Percentiles rank a stretch among this genome's conserved stretches.
Conservation (phyloP, 345 rosid genomes). For the Boechera divaricarpa region DNA sequence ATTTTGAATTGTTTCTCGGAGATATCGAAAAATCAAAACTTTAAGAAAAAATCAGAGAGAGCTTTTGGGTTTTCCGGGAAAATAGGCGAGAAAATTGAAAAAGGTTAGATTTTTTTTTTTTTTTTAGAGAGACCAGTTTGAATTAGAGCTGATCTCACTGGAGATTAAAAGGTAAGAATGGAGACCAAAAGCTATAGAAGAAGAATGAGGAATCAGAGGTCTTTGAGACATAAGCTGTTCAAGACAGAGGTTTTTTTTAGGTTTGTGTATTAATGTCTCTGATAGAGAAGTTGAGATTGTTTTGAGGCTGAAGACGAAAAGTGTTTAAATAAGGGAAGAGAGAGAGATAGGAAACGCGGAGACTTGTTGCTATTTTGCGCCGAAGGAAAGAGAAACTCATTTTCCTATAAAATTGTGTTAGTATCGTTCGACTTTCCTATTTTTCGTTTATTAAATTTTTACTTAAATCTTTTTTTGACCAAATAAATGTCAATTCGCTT, state of each 20-base stretch:
- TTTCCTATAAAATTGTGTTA: constrained; percentile 15
- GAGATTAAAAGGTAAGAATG: constrained; percentile 82
- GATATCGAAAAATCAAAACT: background rate
- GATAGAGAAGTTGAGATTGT: background rate
- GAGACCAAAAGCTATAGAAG: constrained; percentile 63
- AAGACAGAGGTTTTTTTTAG: constrained; percentile 19
- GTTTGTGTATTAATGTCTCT: constrained; percentile 9
- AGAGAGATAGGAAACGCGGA: constrained; percentile 30
- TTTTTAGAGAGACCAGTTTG: constrained; percentile 51
- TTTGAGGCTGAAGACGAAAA: constrained; percentile 31
- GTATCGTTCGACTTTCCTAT: constrained; percentile 25
- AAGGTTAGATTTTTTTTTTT: background rate
- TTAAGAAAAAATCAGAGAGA: background rate
- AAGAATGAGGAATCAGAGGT: constrained; percentile 69
- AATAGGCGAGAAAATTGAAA: background rate
- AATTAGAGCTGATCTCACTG: constrained; percentile 64
- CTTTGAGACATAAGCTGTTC: constrained; percentile 79
- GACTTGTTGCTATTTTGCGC: constrained; percentile 45
- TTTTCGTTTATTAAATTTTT: background rate
- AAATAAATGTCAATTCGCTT: background rate
- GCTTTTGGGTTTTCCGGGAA: constrained; percentile 14
- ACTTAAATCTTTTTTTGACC: constrained; percentile 4
- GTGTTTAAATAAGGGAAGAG: constrained; percentile 29
- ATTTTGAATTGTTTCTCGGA: constrained; percentile 26
- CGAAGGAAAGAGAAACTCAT: constrained; percentile 10